phyloP scores from a whole-genome alignment of 163 green algal species.

The Botryococcus braunii region DNA sequence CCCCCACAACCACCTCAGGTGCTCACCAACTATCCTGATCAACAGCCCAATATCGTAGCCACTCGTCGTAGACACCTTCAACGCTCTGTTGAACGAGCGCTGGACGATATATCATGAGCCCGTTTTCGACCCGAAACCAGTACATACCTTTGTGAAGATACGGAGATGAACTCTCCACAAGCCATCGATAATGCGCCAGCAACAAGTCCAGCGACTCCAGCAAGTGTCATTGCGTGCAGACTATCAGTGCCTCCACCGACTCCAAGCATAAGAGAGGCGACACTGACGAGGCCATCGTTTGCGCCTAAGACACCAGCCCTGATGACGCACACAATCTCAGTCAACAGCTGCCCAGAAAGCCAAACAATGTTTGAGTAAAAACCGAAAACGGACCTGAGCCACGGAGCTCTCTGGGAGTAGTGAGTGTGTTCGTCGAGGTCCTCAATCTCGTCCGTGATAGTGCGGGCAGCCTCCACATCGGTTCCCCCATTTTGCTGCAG shows the following conservation, averaged over 20 bases:
- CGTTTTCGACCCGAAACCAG: too few species aligned
- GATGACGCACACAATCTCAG: too few species aligned
- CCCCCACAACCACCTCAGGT: too few species aligned
- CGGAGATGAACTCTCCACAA: slow-evolving; percentile 53
- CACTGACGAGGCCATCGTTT: slow-evolving; percentile 70
- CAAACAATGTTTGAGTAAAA: too few species aligned
- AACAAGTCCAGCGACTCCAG: slow-evolving; percentile 50
- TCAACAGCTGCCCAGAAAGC: too few species aligned
- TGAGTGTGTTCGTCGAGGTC: slow-evolving; percentile 18
- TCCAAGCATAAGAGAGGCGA: slow-evolving; percentile 73
- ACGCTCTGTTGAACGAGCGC: too few species aligned
- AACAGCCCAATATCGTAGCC: too few species aligned
- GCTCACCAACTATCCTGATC: too few species aligned
- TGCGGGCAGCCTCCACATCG: not conserved
- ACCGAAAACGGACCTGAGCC: too few species aligned
- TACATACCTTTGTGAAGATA: slow-evolving; percentile 38
- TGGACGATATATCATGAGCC: too few species aligned
- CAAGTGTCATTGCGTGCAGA: slow-evolving; percentile 21
- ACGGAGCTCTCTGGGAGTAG: slow-evolving; percentile 41
- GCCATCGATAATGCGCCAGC: slow-evolving; percentile 65
- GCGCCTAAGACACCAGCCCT: slow-evolving; percentile 62
- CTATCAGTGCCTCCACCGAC: slow-evolving; percentile 31
- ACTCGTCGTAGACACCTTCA: too few species aligned
- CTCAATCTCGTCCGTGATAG: not conserved
- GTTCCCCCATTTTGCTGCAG: not conserved